phyloP scores from a whole-genome alignment of 257 asterid species.

The Nicotiana undulata region DNA sequence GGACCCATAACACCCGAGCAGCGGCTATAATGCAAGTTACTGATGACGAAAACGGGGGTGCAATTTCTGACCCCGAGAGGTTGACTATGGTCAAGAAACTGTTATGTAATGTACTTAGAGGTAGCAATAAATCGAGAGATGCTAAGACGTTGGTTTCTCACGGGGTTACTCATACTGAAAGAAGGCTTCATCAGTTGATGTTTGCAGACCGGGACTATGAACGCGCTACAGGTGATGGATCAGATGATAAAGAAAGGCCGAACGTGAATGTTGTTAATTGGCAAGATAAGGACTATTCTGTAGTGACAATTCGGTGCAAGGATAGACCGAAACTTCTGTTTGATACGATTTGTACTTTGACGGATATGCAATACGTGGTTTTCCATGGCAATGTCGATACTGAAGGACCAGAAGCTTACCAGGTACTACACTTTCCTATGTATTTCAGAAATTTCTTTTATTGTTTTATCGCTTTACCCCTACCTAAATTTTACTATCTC shows the following conservation, averaged over 20 bases:
- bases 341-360: conserved; percentile 81
- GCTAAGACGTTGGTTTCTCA: conserved; percentile 74
- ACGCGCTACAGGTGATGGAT: conserved; percentile 29
- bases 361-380: conserved; percentile 93
- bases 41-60: conserved; percentile 57
- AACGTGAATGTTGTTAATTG: conserved; percentile 74
- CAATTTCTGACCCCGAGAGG: conserved; percentile 55
- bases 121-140: conserved; percentile 64
- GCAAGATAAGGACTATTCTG: conserved; percentile 87
- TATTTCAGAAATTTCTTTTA: neutral
- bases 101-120: conserved; percentile 67
- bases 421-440: conserved; percentile 33
- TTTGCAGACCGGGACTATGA: conserved; percentile 91
- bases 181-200: conserved; percentile 97
- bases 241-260: conserved; percentile 57
- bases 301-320: conserved; percentile 75
- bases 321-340: conserved; percentile 92
- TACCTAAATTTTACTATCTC: neutral
- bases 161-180: conserved; percentile 61
- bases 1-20: conserved; percentile 98
- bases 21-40: conserved; percentile 95
- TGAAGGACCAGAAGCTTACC: conserved; percentile 76
- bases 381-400: conserved; percentile 89
- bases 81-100: conserved; percentile 56
- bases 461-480: neutral